These are phyloP conservation scores for Aspergillus brasiliensis DNA, from an alignment of 2,329 filamentous ascomycete genomes.

Conservation along the genomic window DNA sequence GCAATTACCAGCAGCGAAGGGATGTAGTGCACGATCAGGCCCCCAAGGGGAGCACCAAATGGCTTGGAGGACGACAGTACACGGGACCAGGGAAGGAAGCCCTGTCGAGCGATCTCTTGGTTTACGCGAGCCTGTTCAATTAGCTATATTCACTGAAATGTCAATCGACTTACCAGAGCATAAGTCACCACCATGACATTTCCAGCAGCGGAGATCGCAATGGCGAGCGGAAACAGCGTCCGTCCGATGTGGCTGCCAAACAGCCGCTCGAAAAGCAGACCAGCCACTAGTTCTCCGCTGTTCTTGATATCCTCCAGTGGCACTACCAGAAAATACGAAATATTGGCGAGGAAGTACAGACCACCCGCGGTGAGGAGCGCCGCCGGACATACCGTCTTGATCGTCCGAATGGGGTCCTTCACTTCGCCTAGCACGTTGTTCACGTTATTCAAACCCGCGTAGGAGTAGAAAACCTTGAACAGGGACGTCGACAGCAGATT, in stretches of 20 bases:
- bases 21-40: slow-evolving; percentile 68
- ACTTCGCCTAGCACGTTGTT: slow-evolving; percentile 74
- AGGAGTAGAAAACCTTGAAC: slow-evolving; percentile 67
- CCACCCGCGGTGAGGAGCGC: slow-evolving; percentile 64
- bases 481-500: slow-evolving; percentile 67
- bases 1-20: slow-evolving; percentile 68
- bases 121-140: slow-evolving; percentile 63
- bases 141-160: not conserved
- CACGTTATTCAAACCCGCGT: slow-evolving; percentile 66
- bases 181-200: slow-evolving; percentile 71
- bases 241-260: slow-evolving; percentile 63
- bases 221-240: slow-evolving; percentile 62
- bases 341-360: slow-evolving; percentile 68
- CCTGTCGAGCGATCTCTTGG: slow-evolving; percentile 71
- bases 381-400: slow-evolving; percentile 63
- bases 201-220: slow-evolving; percentile 67
- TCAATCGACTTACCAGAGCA: slow-evolving; percentile 54
- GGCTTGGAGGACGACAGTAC: slow-evolving; percentile 66
- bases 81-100: slow-evolving; percentile 66
- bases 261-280: slow-evolving; percentile 65
- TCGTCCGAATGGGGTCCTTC: slow-evolving; percentile 65
- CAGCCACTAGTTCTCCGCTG: slow-evolving; percentile 68
- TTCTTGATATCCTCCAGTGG: slow-evolving; percentile 67
- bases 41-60: slow-evolving; percentile 68
- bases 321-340: slow-evolving; percentile 66